A percentile compares a stretch with the other conserved stretches of the same genome.
Conservation (phyloP, 2,329 filamentous ascomycete species). For the Colletotrichum orchidophilum region DNA sequence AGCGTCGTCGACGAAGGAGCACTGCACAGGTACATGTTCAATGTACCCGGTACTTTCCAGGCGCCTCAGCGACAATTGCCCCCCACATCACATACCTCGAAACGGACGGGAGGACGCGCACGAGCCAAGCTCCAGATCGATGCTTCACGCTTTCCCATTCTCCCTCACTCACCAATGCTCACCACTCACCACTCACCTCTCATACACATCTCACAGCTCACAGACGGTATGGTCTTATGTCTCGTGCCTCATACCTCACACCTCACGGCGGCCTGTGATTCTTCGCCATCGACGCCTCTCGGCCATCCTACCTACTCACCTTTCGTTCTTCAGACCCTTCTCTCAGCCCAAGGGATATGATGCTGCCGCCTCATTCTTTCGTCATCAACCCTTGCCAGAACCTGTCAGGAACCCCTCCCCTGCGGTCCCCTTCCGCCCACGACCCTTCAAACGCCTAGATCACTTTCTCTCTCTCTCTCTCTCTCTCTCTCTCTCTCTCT, state of each 20-base stretch:
- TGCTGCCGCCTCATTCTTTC: background rate
- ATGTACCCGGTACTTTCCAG: background rate
- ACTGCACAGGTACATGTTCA: background rate
- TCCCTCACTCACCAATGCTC: background rate
- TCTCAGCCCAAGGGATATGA: background rate
- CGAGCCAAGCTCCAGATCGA: too few relatives aligned
- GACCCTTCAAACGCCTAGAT: background rate
- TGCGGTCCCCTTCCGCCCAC: background rate
- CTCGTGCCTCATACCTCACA: background rate
- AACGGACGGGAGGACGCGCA: constrained; percentile 29
- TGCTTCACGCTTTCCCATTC: background rate
- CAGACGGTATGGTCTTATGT: background rate
- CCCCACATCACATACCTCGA: constrained; percentile 31
- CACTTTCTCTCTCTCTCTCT: background rate
- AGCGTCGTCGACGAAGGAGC: background rate
- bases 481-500: background rate
- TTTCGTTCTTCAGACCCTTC: background rate
- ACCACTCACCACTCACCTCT: background rate
- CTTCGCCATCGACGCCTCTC: background rate
- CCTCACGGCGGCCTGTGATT: background rate
- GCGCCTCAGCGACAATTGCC: background rate
- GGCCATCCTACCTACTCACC: background rate
- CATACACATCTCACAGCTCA: background rate
- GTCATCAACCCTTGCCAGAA: background rate
- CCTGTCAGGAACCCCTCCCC: background rate